These are phyloP conservation scores for Nannizziopsis barbatae DNA, from an alignment of 2,329 filamentous ascomycete genomes.

Conservation along the genomic window DNA sequence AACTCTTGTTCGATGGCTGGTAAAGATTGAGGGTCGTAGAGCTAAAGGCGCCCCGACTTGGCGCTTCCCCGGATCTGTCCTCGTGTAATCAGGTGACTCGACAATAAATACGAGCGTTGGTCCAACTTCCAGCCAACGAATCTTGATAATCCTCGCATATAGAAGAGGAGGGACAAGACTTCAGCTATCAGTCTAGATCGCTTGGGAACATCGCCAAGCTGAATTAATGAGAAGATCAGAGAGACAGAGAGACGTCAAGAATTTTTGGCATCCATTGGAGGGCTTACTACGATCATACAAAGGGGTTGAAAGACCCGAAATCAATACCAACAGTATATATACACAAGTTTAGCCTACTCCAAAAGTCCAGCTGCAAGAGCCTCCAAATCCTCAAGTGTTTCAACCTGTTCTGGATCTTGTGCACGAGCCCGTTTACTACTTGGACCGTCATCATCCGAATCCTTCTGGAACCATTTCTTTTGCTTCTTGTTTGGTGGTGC, in stretches of 20 bases:
- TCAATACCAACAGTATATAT: no score
- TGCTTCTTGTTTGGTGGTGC: conserved; percentile 31
- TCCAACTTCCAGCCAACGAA: background rate
- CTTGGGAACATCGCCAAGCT: no score
- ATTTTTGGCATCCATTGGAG: no score
- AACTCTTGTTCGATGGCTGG: conserved; percentile 1
- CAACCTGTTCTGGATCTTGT: conserved; percentile 25
- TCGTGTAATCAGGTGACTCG: background rate
- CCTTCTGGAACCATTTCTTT: conserved; percentile 31
- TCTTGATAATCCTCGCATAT: background rate
- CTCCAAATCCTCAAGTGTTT: conserved; percentile 40
- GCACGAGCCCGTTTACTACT: conserved; percentile 20
- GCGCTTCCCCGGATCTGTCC: background rate
- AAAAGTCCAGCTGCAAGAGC: conserved; percentile 37
- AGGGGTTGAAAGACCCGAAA: no score
- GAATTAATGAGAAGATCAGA: no score
- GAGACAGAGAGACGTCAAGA: no score
- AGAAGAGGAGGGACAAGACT: no score
- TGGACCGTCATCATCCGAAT: conserved; percentile 18
- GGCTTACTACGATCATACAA: no score
- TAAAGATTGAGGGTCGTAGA: conserved; percentile 7
- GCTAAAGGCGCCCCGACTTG: conserved; percentile 6
- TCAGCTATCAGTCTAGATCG: no score
- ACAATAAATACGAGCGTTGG: background rate
- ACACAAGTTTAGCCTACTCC: conserved; percentile 18